A percentile compares a stretch with the other conserved stretches of the same genome.
Evolutionary conservation across 2,329 filamentous ascomycete genomes (phyloP).

Genomic region (Diaporthe batatas): DNA sequence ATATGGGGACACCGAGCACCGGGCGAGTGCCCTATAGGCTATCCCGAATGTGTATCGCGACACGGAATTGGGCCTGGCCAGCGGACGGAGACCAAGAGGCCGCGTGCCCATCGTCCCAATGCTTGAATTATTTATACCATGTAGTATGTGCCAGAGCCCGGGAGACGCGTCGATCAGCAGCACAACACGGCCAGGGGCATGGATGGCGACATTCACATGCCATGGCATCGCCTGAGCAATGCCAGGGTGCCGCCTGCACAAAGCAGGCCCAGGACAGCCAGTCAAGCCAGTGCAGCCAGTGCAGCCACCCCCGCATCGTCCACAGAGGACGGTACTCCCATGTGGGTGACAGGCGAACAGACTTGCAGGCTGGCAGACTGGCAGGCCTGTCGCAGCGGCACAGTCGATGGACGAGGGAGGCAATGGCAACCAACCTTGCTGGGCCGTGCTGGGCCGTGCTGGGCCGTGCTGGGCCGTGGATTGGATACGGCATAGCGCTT

Average conservation of each 20-base stretch:
- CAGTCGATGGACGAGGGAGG: conserved; percentile 14
- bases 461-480: no score
- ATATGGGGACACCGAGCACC: not conserved
- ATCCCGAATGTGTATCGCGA: not conserved
- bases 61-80: conserved; percentile 18
- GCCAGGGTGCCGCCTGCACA: conserved; percentile 23
- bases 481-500: conserved; percentile 18
- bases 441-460: not conserved
- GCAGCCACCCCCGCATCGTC: conserved; percentile 30
- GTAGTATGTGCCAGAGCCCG: not conserved
- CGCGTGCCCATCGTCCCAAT: conserved; percentile 6
- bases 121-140: conserved; percentile 4
- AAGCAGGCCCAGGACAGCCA: not conserved
- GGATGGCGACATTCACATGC: conserved; percentile 31
- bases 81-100: conserved; percentile 13
- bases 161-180: conserved; percentile 1
- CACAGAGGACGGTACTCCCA: not conserved
- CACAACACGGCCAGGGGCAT: not conserved
- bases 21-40: not conserved
- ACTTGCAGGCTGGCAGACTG: conserved; percentile 21
- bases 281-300: conserved; percentile 25
- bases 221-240: not conserved
- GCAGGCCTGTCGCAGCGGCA: conserved; percentile 11
- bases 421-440: not conserved
- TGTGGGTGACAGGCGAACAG: conserved; percentile 27